Evolutionary conservation across 2,329 filamentous ascomycete species (phyloP).

Genomic region (Fusarium bactridioides): DNA sequence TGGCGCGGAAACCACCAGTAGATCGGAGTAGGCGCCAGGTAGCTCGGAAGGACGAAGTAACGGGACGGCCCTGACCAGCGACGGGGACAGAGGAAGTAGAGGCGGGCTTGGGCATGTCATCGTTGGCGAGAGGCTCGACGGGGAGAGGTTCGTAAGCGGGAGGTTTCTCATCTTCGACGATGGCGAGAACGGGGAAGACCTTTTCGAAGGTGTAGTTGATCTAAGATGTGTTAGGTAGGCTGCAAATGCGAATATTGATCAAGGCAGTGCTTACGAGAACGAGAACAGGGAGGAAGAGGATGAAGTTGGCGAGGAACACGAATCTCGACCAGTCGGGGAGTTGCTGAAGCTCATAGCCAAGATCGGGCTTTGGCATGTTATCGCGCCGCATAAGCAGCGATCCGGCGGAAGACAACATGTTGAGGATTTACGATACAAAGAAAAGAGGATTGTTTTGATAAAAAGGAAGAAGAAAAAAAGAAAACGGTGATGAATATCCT

Average conservation of each 20-base stretch:
- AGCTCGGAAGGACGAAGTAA: slow-evolving; percentile 61
- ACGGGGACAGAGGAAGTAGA: slow-evolving; percentile 36
- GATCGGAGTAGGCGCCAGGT: slow-evolving; percentile 65
- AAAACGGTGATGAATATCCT: slow-evolving; percentile 1
- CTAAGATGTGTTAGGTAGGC: slow-evolving; percentile 41
- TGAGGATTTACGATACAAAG: not conserved
- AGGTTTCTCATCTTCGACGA: slow-evolving; percentile 65
- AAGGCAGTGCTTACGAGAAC: slow-evolving; percentile 49
- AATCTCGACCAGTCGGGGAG: slow-evolving; percentile 48
- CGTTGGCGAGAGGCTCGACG: slow-evolving; percentile 53
- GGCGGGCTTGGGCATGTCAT: slow-evolving; percentile 45
- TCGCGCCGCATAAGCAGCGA: slow-evolving; percentile 46
- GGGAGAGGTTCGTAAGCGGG: slow-evolving; percentile 63
- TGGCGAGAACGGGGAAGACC: slow-evolving; percentile 63
- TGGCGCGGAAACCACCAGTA: slow-evolving; percentile 69
- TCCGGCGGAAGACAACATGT: slow-evolving; percentile 32
- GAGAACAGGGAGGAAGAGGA: slow-evolving; percentile 56
- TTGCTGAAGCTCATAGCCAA: slow-evolving; percentile 1
- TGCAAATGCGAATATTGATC: not conserved
- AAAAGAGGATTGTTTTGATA: not conserved
- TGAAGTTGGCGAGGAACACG: slow-evolving; percentile 50
- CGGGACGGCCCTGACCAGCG: slow-evolving; percentile 27
- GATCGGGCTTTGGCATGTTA: slow-evolving; percentile 29
- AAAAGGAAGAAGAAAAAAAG: not conserved
- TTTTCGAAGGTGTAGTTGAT: slow-evolving; percentile 59